Evolutionary conservation across 2,329 filamentous ascomycete genomes (phyloP).

Genomic region (Colletotrichum aenigma): DNA sequence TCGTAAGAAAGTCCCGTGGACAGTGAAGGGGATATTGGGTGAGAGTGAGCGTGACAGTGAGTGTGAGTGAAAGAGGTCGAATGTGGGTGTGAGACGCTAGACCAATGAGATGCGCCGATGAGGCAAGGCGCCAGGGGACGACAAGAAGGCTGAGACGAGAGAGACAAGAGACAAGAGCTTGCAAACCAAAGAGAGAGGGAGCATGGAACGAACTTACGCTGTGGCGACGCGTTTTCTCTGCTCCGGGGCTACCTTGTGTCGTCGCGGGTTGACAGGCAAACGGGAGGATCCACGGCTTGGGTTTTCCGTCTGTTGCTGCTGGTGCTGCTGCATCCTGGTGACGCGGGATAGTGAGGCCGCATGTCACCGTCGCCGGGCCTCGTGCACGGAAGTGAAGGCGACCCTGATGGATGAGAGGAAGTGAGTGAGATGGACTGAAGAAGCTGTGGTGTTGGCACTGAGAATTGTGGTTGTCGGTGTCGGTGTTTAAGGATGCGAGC

Average conservation of each 20-base stretch:
- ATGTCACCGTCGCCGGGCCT: constrained; percentile 13
- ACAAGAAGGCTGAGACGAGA: neutral
- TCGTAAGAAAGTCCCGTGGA: neutral
- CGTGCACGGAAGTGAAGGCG: neutral
- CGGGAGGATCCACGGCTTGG: constrained; percentile 31
- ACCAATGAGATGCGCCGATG: neutral
- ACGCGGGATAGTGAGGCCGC: constrained; percentile 11
- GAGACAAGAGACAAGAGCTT: neutral
- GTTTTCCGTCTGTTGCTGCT: constrained; percentile 7
- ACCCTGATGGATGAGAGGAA: neutral
- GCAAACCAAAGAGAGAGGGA: neutral
- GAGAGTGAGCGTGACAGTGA: neutral
- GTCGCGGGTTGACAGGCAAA: constrained; percentile 54
- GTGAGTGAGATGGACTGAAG: neutral
- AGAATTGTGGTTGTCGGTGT: neutral
- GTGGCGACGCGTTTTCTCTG: constrained; percentile 53
- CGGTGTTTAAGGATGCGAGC: neutral
- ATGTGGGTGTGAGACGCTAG: neutral
- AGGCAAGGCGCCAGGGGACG: neutral
- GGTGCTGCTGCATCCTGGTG: constrained; percentile 20
- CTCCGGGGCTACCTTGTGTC: constrained; percentile 50
- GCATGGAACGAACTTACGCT: constrained; percentile 42
- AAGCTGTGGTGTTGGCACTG: neutral
- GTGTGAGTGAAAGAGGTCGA: neutral
- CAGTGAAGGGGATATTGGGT: neutral